phyloP scores from a whole-genome alignment of 23 red algal genomes.

The Chondrus crispus region DNA sequence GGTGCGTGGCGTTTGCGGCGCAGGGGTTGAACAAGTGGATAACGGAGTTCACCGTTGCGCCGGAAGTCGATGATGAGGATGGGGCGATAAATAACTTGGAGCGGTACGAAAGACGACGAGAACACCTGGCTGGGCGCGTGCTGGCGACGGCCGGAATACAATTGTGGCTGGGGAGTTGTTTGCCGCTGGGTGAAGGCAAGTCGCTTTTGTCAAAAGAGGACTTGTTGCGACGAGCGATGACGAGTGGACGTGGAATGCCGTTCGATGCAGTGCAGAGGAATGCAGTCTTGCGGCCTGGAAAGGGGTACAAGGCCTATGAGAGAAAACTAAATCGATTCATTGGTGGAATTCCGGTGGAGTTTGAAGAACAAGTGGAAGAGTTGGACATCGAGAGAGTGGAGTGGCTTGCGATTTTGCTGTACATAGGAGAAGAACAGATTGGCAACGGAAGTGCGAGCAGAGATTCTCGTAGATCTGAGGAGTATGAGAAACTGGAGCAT shows the following conservation, averaged over 20 bases:
- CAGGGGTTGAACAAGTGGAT: slow-evolving; percentile 18
- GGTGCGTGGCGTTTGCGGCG: slow-evolving; percentile 12
- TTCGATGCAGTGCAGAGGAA: no score
- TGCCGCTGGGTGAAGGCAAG: not conserved
- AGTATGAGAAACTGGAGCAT: no score
- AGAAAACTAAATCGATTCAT: not conserved
- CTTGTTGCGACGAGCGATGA: not conserved
- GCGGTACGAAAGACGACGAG: no score
- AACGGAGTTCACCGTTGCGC: no score
- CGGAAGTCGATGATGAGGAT: no score
- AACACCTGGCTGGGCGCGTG: not conserved
- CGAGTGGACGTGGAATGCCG: not conserved
- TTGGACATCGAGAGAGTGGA: slow-evolving; percentile 31
- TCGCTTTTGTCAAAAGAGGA: slow-evolving; percentile 12
- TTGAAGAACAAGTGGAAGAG: slow-evolving; percentile 9
- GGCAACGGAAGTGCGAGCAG: no score
- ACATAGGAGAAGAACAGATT: not conserved
- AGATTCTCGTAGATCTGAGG: no score
- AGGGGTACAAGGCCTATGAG: not conserved
- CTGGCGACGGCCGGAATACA: not conserved
- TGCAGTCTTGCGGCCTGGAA: no score
- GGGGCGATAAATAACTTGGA: no score
- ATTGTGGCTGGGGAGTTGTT: no score
- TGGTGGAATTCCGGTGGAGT: not conserved
- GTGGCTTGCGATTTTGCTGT: slow-evolving; percentile 10